Percentiles rank a stretch among this genome's conserved stretches.
phyloP scores from a whole-genome alignment of 306 rosid species.

The Ormosia emarginata region DNA sequence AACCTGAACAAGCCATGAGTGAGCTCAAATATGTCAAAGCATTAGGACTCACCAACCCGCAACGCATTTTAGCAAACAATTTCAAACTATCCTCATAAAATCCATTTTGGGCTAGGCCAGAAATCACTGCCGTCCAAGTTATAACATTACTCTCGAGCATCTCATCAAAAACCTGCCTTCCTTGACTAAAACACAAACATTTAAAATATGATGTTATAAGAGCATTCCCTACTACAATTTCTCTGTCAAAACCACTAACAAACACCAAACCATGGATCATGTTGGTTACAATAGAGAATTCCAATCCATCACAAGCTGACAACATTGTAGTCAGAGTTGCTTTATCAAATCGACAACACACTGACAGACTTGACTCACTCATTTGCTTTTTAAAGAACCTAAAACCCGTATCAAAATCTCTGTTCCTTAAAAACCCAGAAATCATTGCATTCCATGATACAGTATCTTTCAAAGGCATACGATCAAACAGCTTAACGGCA shows the following conservation, averaged over 20 bases:
- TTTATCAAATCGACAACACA: constrained; percentile 50
- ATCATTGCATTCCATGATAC: constrained; percentile 75
- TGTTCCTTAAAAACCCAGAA: constrained; percentile 58
- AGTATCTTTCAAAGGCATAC: constrained; percentile 59
- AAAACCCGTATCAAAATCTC: constrained; percentile 41
- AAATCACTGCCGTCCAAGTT: constrained; percentile 88
- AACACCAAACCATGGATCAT: constrained; percentile 72
- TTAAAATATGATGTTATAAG: constrained; percentile 71
- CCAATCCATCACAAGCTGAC: constrained; percentile 62
- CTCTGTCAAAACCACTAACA: constrained; percentile 59
- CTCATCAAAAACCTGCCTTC: constrained; percentile 67
- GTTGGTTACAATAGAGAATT: constrained; percentile 30
- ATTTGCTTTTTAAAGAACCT: constrained; percentile 49
- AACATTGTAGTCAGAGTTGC: constrained; percentile 73
- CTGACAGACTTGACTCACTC: constrained; percentile 25
- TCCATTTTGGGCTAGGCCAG: constrained; percentile 72
- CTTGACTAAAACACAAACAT: constrained; percentile 53
- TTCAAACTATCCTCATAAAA: constrained; percentile 47
- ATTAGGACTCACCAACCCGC: constrained; percentile 63
- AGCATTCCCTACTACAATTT: constrained; percentile 73
- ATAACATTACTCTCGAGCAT: constrained; percentile 78
- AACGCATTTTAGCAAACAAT: constrained; percentile 49
- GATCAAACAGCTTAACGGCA: constrained; percentile 63
- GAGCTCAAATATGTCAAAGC: constrained; percentile 73
- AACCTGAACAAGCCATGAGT: constrained; percentile 80